Conservation (phyloP, 2,329 filamentous ascomycete species). For the Botrytis porri region DNA sequence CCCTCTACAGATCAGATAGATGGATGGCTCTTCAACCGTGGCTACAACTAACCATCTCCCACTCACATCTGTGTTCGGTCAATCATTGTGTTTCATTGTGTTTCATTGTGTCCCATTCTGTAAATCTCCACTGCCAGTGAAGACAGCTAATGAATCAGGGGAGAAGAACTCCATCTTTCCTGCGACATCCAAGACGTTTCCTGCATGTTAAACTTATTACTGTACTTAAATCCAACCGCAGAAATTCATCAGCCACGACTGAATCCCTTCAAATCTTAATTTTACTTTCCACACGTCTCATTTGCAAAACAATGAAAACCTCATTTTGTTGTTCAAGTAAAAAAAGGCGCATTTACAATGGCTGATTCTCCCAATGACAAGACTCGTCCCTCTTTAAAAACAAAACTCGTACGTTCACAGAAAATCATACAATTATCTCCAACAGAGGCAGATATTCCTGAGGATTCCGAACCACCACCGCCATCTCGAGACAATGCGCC, state of each 20-base stretch:
- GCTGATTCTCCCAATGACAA: slow-evolving; percentile 38
- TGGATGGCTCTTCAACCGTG: not conserved
- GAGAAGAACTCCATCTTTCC: slow-evolving; percentile 14
- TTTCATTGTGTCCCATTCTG: too few relatives aligned
- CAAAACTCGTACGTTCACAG: slow-evolving; percentile 52
- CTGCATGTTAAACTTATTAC: slow-evolving; percentile 18
- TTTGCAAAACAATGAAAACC: slow-evolving; percentile 18
- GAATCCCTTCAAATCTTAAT: slow-evolving; percentile 7
- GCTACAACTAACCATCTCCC: not conserved
- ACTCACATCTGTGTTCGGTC: not conserved
- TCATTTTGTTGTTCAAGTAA: slow-evolving; percentile 25
- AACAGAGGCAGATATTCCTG: slow-evolving; percentile 39
- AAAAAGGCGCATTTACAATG: slow-evolving; percentile 35
- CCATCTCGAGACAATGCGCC: slow-evolving; percentile 30
- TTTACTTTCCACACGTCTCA: slow-evolving; percentile 1
- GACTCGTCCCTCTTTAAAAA: slow-evolving; percentile 39
- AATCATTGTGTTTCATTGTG: not conserved
- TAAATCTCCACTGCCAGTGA: slow-evolving; percentile 4
- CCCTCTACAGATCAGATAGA: not conserved
- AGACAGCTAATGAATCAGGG: slow-evolving; percentile 15
- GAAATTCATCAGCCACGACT: slow-evolving; percentile 18
- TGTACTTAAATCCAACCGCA: slow-evolving; percentile 12
- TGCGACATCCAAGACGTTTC: slow-evolving; percentile 10
- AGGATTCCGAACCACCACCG: slow-evolving; percentile 41
- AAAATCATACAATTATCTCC: slow-evolving; percentile 47